These are phyloP conservation scores for Fusarium penzigii DNA, from an alignment of 2,329 filamentous ascomycete species.

Conservation along the genomic window DNA sequence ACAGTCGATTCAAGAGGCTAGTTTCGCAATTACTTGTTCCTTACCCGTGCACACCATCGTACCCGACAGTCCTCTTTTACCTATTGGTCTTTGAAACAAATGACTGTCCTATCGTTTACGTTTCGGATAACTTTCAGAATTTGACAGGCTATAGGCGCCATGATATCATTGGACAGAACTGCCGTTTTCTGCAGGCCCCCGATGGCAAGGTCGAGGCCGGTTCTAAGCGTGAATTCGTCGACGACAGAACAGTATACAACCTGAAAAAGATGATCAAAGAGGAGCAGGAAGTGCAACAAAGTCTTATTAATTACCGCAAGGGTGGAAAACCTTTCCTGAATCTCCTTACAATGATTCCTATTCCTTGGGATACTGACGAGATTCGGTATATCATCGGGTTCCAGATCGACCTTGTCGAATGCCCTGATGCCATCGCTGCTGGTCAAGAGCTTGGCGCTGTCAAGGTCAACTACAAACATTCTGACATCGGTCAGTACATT, in stretches of 20 bases:
- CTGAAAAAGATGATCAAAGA: conserved; percentile 78
- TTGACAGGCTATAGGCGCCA: conserved; percentile 88
- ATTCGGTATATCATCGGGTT: conserved; percentile 91
- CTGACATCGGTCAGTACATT: conserved; percentile 80
- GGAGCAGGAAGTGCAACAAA: conserved; percentile 81
- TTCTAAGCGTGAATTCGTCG: conserved; percentile 80
- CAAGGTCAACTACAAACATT: conserved; percentile 88
- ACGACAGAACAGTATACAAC: conserved; percentile 81
- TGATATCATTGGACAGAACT: conserved; percentile 89
- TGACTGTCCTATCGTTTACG: conserved; percentile 92
- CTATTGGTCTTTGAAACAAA: conserved; percentile 87
- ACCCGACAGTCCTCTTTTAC: conserved; percentile 93
- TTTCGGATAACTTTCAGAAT: conserved; percentile 92
- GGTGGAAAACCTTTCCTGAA: conserved; percentile 96
- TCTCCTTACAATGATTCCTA: conserved; percentile 92
- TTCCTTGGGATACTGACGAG: conserved; percentile 76
- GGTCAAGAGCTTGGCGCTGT: conserved; percentile 72
- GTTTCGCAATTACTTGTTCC: too few species aligned
- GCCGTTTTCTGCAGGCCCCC: conserved; percentile 88
- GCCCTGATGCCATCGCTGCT: conserved; percentile 72
- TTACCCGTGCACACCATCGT: too few species aligned
- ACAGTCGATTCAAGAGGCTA: too few species aligned
- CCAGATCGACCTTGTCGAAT: conserved; percentile 93
- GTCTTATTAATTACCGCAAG: conserved; percentile 93
- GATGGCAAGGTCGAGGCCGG: conserved; percentile 82